These are phyloP conservation scores for Danielia reshetovae DNA, from an alignment of 805 yeast species.

Conservation along the genomic window DNA sequence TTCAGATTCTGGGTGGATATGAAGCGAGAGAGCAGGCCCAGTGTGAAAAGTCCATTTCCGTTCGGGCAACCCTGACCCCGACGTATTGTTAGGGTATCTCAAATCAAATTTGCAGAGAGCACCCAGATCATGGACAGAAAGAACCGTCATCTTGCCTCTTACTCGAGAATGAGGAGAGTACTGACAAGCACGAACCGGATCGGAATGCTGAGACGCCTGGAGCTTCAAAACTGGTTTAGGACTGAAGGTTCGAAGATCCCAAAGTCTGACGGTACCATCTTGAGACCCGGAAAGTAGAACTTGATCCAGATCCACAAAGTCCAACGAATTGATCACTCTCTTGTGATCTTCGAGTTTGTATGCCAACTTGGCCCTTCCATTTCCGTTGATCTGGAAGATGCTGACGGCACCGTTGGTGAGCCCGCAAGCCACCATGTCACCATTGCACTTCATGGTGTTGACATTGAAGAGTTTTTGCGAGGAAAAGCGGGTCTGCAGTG, in stretches of 20 bases:
- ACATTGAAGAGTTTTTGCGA: constrained; percentile 28
- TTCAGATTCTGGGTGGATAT: constrained; percentile 83
- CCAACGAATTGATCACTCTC: constrained; percentile 39
- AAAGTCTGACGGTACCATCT: constrained; percentile 71
- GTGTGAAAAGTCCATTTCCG: constrained; percentile 81
- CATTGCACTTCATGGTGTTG: constrained; percentile 34
- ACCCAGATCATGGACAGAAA: constrained; percentile 87
- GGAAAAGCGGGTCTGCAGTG: constrained; percentile 11
- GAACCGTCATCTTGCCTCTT: constrained; percentile 43
- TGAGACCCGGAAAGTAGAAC: constrained; percentile 59
- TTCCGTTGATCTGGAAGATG: constrained; percentile 28
- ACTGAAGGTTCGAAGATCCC: constrained; percentile 59
- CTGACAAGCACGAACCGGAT: constrained; percentile 60
- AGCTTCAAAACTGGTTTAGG: constrained; percentile 49
- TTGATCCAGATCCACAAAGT: constrained; percentile 25
- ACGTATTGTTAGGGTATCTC: constrained; percentile 39
- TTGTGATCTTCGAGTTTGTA: constrained; percentile 36
- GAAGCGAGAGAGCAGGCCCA: constrained; percentile 84
- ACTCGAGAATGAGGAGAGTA: constrained; percentile 47
- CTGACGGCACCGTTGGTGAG: constrained; percentile 33
- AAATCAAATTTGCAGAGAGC: constrained; percentile 82
- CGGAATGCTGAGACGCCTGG: constrained; percentile 54
- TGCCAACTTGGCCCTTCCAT: constrained; percentile 29
- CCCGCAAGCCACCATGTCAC: constrained; percentile 38
- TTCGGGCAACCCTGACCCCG: constrained; percentile 46